Base-by-base conservation (phyloP, 2,329 filamentous ascomycete species). In the Botrytis hyacinthi region DNA sequence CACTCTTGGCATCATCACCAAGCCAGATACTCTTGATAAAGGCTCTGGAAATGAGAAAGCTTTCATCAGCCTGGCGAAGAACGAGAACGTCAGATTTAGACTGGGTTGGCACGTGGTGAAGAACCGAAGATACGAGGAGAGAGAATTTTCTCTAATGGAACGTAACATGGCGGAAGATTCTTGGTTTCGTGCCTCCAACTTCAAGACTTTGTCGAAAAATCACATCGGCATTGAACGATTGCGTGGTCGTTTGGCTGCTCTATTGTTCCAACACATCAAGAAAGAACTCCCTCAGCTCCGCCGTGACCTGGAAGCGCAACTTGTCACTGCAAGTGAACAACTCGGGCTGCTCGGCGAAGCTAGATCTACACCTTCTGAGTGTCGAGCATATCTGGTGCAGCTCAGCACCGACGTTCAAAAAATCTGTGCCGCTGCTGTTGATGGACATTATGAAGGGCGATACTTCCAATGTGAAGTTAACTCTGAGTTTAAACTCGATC, bases 51-150 rank as follows among this genome's bases (percentile, higher is more conserved):
- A 75, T 16, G 82, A 85, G 73, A 73, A 73, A 0, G 75, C 72
- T 0, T 85, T 82, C 68, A 75, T 84, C 4, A 70, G 80, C 1
- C 80, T 84, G 22, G 79, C 83, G 1, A 77, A 78, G 40, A 86
- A 86, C 59, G 79, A 85, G 61, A 81, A 84, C 70, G 77, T 83
- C 0, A 75, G 77, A 26, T 81, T 86, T 54, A 80, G 82, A 44
- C 80, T 87, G 0, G 86, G 86, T 4, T 87, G 86, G 85, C 86
- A 87, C 77, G 82, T 83, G 0, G 75, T 87, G 14, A 83, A 82
- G 70, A 87, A 87, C 76, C 74, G 84, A 48, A 77, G 82, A 72
- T 83, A 81, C 75, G 76, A 87, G 75, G 76, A 83, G 73, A 67
- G 81, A 74, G 66, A 83, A 75, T 54, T 76, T 77, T 72, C 80